A percentile compares a stretch with the other conserved stretches of the same genome.
phyloP scores from a whole-genome alignment of 306 rosid species.

The Acmispon strigosus region DNA sequence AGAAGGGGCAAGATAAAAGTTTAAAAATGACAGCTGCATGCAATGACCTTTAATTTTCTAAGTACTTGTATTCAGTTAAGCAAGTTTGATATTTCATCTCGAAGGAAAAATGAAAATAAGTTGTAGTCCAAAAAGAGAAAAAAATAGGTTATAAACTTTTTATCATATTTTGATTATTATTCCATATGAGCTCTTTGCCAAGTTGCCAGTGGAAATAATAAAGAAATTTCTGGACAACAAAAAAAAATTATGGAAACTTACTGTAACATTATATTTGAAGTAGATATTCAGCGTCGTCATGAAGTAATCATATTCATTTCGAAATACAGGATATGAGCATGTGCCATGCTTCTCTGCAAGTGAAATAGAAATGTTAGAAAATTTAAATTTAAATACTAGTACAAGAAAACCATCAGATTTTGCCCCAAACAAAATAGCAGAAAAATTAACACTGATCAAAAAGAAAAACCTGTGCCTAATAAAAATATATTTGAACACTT shows the following conservation, averaged over 20 bases:
- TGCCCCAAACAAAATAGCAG: background rate
- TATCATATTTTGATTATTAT: background rate
- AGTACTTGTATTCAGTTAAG: background rate
- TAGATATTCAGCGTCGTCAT: slow-evolving; percentile 61
- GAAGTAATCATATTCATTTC: slow-evolving; percentile 77
- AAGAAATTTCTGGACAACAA: background rate
- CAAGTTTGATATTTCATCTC: background rate
- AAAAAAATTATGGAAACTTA: slow-evolving; percentile 36
- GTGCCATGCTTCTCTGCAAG: slow-evolving; percentile 96
- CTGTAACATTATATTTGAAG: slow-evolving; percentile 85
- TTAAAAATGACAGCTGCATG: background rate
- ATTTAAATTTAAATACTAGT: background rate
- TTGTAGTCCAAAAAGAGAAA: background rate
- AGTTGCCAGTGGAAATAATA: slow-evolving; percentile 1
- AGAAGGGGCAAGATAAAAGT: background rate
- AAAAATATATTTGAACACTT: background rate
- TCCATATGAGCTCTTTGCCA: background rate
- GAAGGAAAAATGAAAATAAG: slow-evolving; percentile 11
- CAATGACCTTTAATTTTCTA: background rate
- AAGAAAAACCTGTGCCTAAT: background rate
- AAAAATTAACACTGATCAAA: background rate
- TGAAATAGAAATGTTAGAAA: slow-evolving; percentile 17
- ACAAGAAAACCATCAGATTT: slow-evolving; percentile 8
- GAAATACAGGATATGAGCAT: slow-evolving; percentile 62
- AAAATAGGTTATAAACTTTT: background rate